Evolutionary conservation across 345 rosid species (phyloP), one percentile per base, ranked within the genome.

Genomic region (Eucalyptus grandis): DNA sequence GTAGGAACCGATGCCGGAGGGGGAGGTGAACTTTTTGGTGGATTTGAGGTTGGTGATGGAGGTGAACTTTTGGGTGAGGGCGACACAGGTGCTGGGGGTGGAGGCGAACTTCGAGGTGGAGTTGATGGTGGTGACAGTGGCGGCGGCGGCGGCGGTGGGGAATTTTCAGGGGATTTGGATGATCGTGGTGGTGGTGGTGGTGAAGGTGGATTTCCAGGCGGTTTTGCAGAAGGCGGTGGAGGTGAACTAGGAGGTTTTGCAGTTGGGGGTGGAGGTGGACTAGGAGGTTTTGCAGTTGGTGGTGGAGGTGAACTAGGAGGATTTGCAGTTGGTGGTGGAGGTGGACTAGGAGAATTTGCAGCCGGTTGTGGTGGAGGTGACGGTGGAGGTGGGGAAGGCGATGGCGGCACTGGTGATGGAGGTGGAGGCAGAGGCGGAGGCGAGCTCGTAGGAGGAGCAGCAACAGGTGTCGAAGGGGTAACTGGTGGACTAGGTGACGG

Each of bases 21-120:
- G 40, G 91, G 90, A 27, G 94, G 90, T 51, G 94, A 88, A 90
- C 50, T 90, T 81, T 34, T 88, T 30, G 93, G 90, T 4, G 88
- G 91, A 87, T 80, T 30, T 43, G 91, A 49, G 49, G 91, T 40
- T 82, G 93, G 92, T 53, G 94, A 90, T 50, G 92, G 90, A n/a
- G 95, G 93, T 51, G 95, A 49, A 58, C 53, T 92, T 82, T 65
- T 67, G 13, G 94, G 93, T 21, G 94, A 37, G 26, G 49, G 91
- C 13, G n/a, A 31, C 6, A 60, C 44, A 11, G 89, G 86, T n/a
- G 89, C 86, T 22, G 91, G 77, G 26, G 91, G 50, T 31, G 89
- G 43, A 87, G 93, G 80, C 40, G 91, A 49, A 24, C 90, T 40
- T 40, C 87, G 88, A 27, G 93, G 91, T 62, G 92, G 87, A 60